phyloP scores from a whole-genome alignment of 2,329 filamentous ascomycete species.

The Ceratocystis variospora region DNA sequence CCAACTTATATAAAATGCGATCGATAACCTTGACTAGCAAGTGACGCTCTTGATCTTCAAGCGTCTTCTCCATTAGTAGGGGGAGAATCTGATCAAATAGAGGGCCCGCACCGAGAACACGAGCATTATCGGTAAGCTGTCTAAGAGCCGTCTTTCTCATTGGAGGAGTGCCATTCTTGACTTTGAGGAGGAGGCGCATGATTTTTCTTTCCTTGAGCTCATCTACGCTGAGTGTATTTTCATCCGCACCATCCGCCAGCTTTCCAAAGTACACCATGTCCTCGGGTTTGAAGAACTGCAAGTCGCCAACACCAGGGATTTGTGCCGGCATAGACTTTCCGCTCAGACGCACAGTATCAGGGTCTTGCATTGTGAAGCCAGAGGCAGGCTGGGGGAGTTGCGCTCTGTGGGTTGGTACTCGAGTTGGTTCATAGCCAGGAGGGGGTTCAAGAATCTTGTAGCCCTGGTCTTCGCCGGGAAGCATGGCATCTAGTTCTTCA shows the following conservation, averaged over 20 bases:
- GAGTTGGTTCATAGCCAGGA: slow-evolving; percentile 76
- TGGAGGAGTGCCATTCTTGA: slow-evolving; percentile 97
- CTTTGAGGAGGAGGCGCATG: slow-evolving; percentile 89
- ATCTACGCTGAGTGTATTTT: slow-evolving; percentile 82
- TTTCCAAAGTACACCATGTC: slow-evolving; percentile 99
- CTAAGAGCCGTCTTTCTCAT: slow-evolving; percentile 97
- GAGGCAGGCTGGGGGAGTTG: slow-evolving; percentile 50
- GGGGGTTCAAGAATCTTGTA: slow-evolving; percentile 87
- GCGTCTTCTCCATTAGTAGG: slow-evolving; percentile 91
- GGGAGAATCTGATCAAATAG: slow-evolving; percentile 97
- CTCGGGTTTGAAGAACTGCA: slow-evolving; percentile 97
- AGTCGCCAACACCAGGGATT: slow-evolving; percentile 86
- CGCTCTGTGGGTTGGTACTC: slow-evolving; percentile 61
- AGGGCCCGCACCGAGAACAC: slow-evolving; percentile 84
- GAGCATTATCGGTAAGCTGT: slow-evolving; percentile 93
- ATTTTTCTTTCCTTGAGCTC: slow-evolving; percentile 97
- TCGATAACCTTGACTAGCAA: slow-evolving; percentile 98
- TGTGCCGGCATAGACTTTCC: slow-evolving; percentile 89
- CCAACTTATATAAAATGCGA: slow-evolving; percentile 93
- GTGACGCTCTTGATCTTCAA: slow-evolving; percentile 97
- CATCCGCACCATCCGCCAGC: slow-evolving; percentile 83
- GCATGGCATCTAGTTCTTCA: slow-evolving; percentile 82
- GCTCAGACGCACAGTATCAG: slow-evolving; percentile 65
- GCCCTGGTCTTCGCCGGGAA: slow-evolving; percentile 76
- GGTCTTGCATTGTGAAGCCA: slow-evolving; percentile 97